These are phyloP conservation scores for Tephrocybe sp. DNA, from an alignment of 768 basidiomycete species.

Conservation along the genomic window DNA sequence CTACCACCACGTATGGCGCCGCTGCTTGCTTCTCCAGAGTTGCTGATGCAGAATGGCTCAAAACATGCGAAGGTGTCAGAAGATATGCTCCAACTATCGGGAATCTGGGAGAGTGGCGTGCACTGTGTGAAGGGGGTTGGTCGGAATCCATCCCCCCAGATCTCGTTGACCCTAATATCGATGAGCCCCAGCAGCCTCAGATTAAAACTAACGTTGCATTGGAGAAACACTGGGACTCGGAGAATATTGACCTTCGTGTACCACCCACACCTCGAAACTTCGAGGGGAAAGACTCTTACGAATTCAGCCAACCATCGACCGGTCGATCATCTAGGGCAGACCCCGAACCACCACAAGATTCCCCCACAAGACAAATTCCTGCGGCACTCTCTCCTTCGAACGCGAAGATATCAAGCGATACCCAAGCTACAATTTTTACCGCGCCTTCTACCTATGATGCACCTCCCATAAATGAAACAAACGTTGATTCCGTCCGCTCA, in stretches of 20 bases:
- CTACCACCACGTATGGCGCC: constrained; percentile 54
- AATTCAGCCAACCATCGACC: background rate
- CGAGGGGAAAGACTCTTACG: constrained; percentile 1
- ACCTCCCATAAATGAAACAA: constrained; percentile 33
- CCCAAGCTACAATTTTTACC: background rate
- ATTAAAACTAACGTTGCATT: background rate
- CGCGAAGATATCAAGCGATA: background rate
- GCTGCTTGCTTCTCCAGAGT: constrained; percentile 67
- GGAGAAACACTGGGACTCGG: constrained; percentile 1
- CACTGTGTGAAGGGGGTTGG: constrained; percentile 79
- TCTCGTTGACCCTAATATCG: constrained; percentile 38
- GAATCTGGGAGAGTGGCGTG: constrained; percentile 69
- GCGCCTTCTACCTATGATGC: constrained; percentile 34
- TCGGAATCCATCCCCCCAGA: constrained; percentile 47
- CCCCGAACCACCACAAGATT: constrained; percentile 10
- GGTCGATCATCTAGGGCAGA: constrained; percentile 10
- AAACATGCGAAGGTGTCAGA: constrained; percentile 70
- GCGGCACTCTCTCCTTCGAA: background rate
- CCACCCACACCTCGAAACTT: constrained; percentile 6
- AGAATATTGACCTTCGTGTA: constrained; percentile 6
- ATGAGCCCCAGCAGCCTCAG: constrained; percentile 12
- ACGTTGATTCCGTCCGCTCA: constrained; percentile 60
- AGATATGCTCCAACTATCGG: constrained; percentile 68
- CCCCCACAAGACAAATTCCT: no score
- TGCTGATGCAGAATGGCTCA: constrained; percentile 80